A percentile compares a stretch with the other conserved stretches of the same genome.
Evolutionary conservation across 805 yeast genomes (phyloP).

Genomic region (Hanseniaspora meyeri): DNA sequence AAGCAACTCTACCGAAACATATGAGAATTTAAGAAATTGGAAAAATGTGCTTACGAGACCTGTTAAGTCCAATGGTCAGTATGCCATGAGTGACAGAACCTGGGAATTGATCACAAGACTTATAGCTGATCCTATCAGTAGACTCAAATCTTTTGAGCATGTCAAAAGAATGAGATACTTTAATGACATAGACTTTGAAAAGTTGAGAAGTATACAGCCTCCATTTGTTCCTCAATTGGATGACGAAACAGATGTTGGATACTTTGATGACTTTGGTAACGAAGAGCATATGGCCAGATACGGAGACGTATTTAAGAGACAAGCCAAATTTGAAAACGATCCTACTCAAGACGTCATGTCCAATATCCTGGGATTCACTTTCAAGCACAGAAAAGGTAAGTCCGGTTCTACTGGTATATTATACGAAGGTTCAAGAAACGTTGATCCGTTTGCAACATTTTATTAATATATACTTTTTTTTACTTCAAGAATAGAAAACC

Average conservation of each 20-base stretch:
- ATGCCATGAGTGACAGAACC: constrained; percentile 88
- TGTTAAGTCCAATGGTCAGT: constrained; percentile 78
- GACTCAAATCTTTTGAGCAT: constrained; percentile 71
- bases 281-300: constrained; percentile 96
- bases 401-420: constrained; percentile 30
- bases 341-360: constrained; percentile 48
- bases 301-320: constrained; percentile 91
- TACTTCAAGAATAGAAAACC: too few relatives aligned
- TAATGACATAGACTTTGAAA: constrained; percentile 67
- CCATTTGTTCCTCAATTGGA: constrained; percentile 96
- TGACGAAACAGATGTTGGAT: constrained; percentile 96
- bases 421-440: constrained; percentile 27
- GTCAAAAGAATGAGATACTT: constrained; percentile 72
- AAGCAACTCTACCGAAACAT: constrained; percentile 84
- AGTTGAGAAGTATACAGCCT: constrained; percentile 58
- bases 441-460: constrained; percentile 30
- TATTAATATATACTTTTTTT: constrained; percentile 17
- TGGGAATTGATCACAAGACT: constrained; percentile 77
- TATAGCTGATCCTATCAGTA: constrained; percentile 64
- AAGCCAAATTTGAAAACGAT: constrained; percentile 66
- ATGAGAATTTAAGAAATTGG: constrained; percentile 88
- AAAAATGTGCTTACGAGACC: constrained; percentile 79
- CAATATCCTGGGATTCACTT: constrained; percentile 89
- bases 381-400: constrained; percentile 55
- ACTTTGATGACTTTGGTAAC: constrained; percentile 92